Evolutionary conservation across 768 basidiomycete species (phyloP).

Genomic region (Collybia sordida): DNA sequence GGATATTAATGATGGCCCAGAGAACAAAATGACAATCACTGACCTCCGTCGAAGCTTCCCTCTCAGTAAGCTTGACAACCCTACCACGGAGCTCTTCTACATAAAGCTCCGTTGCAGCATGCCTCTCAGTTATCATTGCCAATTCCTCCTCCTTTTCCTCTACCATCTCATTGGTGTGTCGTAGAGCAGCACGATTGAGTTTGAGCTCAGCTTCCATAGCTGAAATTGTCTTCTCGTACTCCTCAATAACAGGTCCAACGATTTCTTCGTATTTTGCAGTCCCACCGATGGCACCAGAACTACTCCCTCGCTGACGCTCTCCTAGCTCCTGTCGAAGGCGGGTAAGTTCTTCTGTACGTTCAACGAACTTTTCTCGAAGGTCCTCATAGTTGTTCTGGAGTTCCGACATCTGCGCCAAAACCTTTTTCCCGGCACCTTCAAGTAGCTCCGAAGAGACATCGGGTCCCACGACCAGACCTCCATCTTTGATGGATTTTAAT

Average conservation of each 20-base stretch:
- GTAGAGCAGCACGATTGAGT: slow-evolving; percentile 81
- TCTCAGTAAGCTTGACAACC: slow-evolving; percentile 79
- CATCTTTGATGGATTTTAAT: slow-evolving; percentile 76
- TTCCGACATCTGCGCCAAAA: slow-evolving; percentile 78
- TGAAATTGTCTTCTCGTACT: slow-evolving; percentile 96
- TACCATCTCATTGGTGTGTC: slow-evolving; percentile 90
- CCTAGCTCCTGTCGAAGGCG: slow-evolving; percentile 77
- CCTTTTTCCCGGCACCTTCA: slow-evolving; percentile 72
- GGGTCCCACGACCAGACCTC: slow-evolving; percentile 35
- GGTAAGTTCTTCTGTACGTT: slow-evolving; percentile 86
- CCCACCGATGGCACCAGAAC: slow-evolving; percentile 61
- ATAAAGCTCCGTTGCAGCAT: slow-evolving; percentile 79
- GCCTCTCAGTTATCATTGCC: slow-evolving; percentile 60
- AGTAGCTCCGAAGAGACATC: slow-evolving; percentile 35
- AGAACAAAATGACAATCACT: slow-evolving; percentile 15
- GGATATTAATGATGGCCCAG: slow-evolving; percentile 10
- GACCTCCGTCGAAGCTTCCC: slow-evolving; percentile 92
- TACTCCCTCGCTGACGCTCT: slow-evolving; percentile 62
- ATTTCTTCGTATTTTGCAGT: slow-evolving; percentile 87
- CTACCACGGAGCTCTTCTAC: slow-evolving; percentile 83
- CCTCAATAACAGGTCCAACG: slow-evolving; percentile 96
- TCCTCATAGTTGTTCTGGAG: slow-evolving; percentile 86
- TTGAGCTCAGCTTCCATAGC: slow-evolving; percentile 93
- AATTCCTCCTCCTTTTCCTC: slow-evolving; percentile 90
- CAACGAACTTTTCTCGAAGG: slow-evolving; percentile 79